phyloP scores from a whole-genome alignment of 345 rosid species.

The Gossypium mustelinum region DNA sequence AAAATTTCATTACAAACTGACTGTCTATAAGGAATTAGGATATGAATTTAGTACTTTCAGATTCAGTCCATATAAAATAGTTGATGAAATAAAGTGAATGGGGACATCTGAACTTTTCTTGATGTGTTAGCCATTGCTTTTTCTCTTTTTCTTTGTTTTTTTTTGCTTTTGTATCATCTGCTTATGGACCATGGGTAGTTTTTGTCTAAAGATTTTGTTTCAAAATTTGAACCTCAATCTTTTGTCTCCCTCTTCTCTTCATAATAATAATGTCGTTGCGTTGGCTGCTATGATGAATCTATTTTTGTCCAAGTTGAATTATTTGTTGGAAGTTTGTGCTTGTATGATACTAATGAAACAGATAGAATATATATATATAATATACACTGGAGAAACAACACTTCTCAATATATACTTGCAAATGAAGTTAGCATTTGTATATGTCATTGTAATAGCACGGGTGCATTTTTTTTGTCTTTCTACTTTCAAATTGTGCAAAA shows the following conservation, averaged over 20 bases:
- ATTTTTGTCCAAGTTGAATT: background rate
- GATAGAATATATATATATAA: background rate
- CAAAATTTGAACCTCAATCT: background rate
- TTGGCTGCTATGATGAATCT: no score
- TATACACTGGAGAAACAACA: background rate
- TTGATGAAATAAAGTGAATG: background rate
- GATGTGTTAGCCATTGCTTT: background rate
- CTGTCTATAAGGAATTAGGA: background rate
- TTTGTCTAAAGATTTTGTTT: background rate
- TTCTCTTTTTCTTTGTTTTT: background rate
- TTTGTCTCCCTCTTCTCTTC: background rate
- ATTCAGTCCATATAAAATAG: background rate
- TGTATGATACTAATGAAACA: background rate
- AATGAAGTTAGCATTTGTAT: no score
- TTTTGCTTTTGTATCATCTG: constrained; percentile 6
- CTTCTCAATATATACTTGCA: no score
- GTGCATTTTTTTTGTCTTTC: no score
- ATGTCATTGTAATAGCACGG: no score
- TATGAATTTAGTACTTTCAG: background rate
- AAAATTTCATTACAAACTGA: background rate
- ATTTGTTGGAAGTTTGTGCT: background rate
- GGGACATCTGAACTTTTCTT: background rate
- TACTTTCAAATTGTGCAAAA: no score
- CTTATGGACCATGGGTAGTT: background rate
- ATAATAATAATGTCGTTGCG: background rate